Evolutionary conservation across 257 asterid genomes (phyloP), one percentile per base, ranked within the genome.

Genomic region (Vinca minor): DNA sequence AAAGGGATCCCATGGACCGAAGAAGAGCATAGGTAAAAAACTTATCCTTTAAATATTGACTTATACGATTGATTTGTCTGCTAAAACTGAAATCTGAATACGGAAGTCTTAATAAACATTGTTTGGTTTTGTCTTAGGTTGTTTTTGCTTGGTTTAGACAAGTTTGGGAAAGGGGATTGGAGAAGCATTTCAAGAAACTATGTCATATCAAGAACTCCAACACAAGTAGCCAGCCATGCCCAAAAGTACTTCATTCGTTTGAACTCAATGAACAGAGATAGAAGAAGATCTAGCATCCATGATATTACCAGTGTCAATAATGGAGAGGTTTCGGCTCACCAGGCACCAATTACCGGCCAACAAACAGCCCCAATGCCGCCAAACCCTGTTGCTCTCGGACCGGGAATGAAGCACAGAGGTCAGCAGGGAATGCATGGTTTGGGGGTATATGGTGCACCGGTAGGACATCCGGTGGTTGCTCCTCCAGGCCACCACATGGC

Each of bases 161-260:
- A 91, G 76, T 91, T 88, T 64, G 98, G 98, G 21, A 91, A 91
- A 77, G 98, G 96, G 35, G 96, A 88, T 72, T 91, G 96, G 98
- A 88, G 98, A 71, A 91, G 98, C 87, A 91, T 91, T 65, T 88
- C 98, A 17, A 80, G 98, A 69, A 91, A 88, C 80, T 91, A 80
- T 20, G 96, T 91, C 39, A 79, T 86, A 45, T 88, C 98, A 12
- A 83, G 95, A 50, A 88, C 96, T 0, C 98, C 98, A 0, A 91
- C 98, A 20, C 98, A 91, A 66, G 98, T 91, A 14, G 98, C 98
- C n/a, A 88, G 98, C 72, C 98, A 91, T 56, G 98, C 98, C 20
- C 98, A 91, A 42, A 91, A 91, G 70, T 91, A 88, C 74, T 88
- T 88, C 84, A 91, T 91, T 61, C 92, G 96, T 10, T 68, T 91